Percentiles rank a stretch among this genome's conserved stretches.
These are phyloP conservation scores for Conidiobolus incongruus DNA, from an alignment of 371 early-diverging fungal genomes.

Conservation along the genomic window DNA sequence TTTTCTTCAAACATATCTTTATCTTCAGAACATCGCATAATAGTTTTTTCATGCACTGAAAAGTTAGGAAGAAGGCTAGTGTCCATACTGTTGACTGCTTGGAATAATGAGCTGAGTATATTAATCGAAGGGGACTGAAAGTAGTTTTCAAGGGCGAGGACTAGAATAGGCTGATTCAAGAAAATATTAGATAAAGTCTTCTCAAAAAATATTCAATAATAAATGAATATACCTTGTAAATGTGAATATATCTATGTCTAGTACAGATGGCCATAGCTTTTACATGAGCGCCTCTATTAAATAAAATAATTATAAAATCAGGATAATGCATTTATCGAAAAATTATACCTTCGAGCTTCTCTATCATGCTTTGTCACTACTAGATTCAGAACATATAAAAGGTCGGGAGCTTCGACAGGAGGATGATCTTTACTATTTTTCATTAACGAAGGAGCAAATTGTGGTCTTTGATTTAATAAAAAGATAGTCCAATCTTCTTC, in stretches of 20 bases:
- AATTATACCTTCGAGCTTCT: slow-evolving; percentile 39
- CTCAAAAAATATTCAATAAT: background rate
- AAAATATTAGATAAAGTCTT: background rate
- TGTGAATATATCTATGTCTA: slow-evolving; percentile 66
- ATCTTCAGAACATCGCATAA: slow-evolving; percentile 55
- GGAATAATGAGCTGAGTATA: slow-evolving; percentile 54
- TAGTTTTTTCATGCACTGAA: slow-evolving; percentile 44
- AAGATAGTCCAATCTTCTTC: slow-evolving; percentile 91
- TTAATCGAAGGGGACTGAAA: slow-evolving; percentile 49
- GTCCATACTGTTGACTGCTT: slow-evolving; percentile 70
- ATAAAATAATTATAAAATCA: background rate
- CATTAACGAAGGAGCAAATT: slow-evolving; percentile 11
- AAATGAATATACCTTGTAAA: slow-evolving; percentile 52
- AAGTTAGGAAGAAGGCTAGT: slow-evolving; percentile 56
- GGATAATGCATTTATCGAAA: too few relatives aligned
- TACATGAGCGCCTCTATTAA: slow-evolving; percentile 57
- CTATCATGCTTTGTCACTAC: slow-evolving; percentile 73
- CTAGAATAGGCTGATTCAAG: slow-evolving; percentile 41
- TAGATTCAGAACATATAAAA: slow-evolving; percentile 69
- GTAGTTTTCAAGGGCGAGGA: slow-evolving; percentile 79
- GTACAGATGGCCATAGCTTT: slow-evolving; percentile 90
- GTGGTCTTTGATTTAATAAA: slow-evolving; percentile 51
- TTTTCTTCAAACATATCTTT: slow-evolving; percentile 68
- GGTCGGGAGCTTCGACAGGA: slow-evolving; percentile 8
- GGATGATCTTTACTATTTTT: background rate